Conservation (phyloP, 495 filamentous ascomycete species). For the Neurospora cerealis region DNA sequence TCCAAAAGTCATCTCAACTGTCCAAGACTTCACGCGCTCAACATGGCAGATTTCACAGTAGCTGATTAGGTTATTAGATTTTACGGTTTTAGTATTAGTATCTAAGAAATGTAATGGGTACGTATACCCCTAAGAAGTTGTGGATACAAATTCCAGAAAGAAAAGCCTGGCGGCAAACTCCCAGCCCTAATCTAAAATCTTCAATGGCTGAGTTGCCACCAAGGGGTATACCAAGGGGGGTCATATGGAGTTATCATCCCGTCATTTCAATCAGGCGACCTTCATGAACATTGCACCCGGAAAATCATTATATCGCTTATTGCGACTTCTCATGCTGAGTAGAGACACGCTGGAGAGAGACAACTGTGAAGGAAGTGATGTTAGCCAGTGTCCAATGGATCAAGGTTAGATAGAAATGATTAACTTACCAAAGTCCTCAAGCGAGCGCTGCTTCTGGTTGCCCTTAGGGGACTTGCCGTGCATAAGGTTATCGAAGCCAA, state of each 20-base stretch:
- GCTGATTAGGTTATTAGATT: conserved; percentile 4
- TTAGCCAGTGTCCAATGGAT: conserved; percentile 17
- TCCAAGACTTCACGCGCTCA: neutral
- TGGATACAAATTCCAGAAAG: conserved; percentile 24
- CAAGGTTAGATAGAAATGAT: neutral
- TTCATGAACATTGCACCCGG: conserved; percentile 2
- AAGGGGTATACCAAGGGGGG: conserved; percentile 6
- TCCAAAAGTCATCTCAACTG: neutral
- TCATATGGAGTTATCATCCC: conserved; percentile 6
- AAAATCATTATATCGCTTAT: conserved; percentile 29
- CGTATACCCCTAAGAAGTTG: conserved; percentile 16
- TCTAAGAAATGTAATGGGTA: conserved; percentile 17
- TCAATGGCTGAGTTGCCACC: conserved; percentile 14
- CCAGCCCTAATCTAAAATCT: conserved; percentile 13
- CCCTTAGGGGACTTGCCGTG: conserved; percentile 75
- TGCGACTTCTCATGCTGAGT: conserved; percentile 72
- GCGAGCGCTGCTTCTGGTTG: conserved; percentile 59
- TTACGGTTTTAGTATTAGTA: conserved; percentile 32
- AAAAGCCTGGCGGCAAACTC: conserved; percentile 15
- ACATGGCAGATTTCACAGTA: neutral
- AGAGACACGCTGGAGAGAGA: conserved; percentile 76
- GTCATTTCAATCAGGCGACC: conserved; percentile 8
- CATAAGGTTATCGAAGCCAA: conserved; percentile 82
- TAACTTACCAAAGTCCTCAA: conserved; percentile 70
- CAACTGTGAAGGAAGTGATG: conserved; percentile 36